Conservation (phyloP, 257 asterid genomes). For the Fraxinus excelsior region DNA sequence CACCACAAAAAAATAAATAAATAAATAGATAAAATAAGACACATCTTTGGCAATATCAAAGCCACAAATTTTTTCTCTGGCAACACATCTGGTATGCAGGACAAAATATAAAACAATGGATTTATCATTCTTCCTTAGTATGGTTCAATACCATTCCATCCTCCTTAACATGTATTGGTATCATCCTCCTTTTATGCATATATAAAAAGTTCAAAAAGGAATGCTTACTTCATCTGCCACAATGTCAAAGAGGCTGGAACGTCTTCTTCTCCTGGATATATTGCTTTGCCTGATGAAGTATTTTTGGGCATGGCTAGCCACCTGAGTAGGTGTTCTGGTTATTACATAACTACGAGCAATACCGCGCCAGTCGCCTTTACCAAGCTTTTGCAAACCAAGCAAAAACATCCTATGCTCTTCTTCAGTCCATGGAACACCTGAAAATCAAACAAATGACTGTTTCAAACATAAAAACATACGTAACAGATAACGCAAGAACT, state of each 20-base stretch:
- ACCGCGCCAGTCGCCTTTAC: constrained; percentile 99
- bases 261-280: constrained; percentile 87
- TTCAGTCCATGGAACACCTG: constrained; percentile 99
- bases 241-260: constrained; percentile 96
- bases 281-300: constrained; percentile 94
- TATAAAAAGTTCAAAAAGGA: neutral
- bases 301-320: constrained; percentile 98
- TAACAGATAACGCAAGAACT: neutral
- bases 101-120: no score
- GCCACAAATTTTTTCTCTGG: no score
- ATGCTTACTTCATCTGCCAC: constrained; percentile 88
- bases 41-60: no score
- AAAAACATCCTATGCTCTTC: constrained; percentile 95
- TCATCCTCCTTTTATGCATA: neutral
- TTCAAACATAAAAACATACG: neutral
- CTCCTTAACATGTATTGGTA: neutral
- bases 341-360: constrained; percentile 91
- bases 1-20: no score
- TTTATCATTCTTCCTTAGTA: no score
- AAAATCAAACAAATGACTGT: constrained; percentile 1
- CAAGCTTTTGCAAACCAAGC: constrained; percentile 96
- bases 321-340: constrained; percentile 97
- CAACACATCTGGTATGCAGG: no score
- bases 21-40: no score
- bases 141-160: no score